These are phyloP conservation scores for Penicillium sp. DNA, from an alignment of 2,329 filamentous ascomycete genomes.

Conservation along the genomic window DNA sequence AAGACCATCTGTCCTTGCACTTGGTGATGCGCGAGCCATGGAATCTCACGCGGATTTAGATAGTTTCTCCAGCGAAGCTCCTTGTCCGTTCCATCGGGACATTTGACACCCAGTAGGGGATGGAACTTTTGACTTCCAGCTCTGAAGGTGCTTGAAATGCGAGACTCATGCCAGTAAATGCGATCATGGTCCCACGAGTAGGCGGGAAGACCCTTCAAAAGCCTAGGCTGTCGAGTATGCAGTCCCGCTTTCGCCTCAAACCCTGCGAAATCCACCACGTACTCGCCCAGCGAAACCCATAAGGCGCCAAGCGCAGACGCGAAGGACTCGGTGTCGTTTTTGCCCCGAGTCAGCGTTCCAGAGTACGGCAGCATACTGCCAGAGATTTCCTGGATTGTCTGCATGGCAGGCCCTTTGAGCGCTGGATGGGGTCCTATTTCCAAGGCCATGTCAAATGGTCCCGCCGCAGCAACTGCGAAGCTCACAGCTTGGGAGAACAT, in stretches of 20 bases:
- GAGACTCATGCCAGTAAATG: constrained; percentile 22
- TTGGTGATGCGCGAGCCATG: constrained; percentile 34
- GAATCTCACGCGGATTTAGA: constrained; percentile 27
- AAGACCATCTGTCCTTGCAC: constrained; percentile 32
- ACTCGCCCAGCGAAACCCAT: constrained; percentile 16
- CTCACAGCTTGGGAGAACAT: constrained; percentile 22
- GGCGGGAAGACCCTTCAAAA: constrained; percentile 18
- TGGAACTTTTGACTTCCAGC: constrained; percentile 16
- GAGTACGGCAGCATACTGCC: constrained; percentile 15
- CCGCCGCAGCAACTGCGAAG: constrained; percentile 10
- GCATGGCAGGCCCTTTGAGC: constrained; percentile 27
- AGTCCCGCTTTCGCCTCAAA: constrained; percentile 5
- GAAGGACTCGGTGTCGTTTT: constrained; percentile 9
- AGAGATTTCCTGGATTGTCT: constrained; percentile 24
- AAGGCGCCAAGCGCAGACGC: constrained; percentile 16
- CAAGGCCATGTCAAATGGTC: constrained; percentile 22
- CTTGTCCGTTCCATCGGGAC: constrained; percentile 14
- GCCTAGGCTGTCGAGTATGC: neutral
- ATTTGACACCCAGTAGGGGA: constrained; percentile 17
- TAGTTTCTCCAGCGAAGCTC: constrained; percentile 32
- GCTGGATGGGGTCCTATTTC: constrained; percentile 38
- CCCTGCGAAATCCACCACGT: constrained; percentile 13
- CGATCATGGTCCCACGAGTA: constrained; percentile 25
- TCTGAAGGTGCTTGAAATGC: constrained; percentile 11
- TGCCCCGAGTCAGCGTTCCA: constrained; percentile 15